These are phyloP conservation scores for Sordaria brevicollis DNA, from an alignment of 495 filamentous ascomycete species.

Conservation along the genomic window DNA sequence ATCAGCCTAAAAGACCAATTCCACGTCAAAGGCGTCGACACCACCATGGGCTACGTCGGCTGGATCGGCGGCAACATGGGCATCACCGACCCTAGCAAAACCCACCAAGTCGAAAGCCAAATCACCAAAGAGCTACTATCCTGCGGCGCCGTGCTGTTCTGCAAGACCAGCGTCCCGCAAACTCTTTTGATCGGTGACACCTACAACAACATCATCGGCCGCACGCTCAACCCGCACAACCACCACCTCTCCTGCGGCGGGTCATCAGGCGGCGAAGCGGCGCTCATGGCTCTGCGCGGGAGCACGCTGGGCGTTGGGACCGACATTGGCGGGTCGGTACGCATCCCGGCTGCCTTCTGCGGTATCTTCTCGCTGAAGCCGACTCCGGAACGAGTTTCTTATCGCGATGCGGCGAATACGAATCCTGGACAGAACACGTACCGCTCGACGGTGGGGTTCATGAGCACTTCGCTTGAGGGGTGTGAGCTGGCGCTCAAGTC, in stretches of 20 bases:
- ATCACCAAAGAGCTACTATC: constrained; percentile 27
- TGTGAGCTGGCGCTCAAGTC: constrained; percentile 28
- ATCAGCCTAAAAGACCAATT: constrained; percentile 59
- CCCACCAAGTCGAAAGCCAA: constrained; percentile 39
- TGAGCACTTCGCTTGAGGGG: constrained; percentile 13
- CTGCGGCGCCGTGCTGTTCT: constrained; percentile 46
- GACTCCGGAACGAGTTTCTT: constrained; percentile 45
- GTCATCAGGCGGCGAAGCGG: constrained; percentile 50
- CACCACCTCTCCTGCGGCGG: constrained; percentile 50
- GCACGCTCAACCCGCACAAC: constrained; percentile 55
- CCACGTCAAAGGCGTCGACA: constrained; percentile 46
- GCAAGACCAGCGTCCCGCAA: constrained; percentile 56
- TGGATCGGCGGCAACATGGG: constrained; percentile 38
- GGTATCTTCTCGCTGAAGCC: constrained; percentile 53
- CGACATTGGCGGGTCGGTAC: constrained; percentile 61
- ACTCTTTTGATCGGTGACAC: constrained; percentile 42
- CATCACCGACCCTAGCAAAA: constrained; percentile 38
- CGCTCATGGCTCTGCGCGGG: constrained; percentile 34
- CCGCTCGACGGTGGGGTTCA: constrained; percentile 16
- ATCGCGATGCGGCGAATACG: constrained; percentile 17
- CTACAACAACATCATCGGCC: constrained; percentile 56
- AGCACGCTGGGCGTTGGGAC: constrained; percentile 42
- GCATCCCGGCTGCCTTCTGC: constrained; percentile 50
- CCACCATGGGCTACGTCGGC: constrained; percentile 25
- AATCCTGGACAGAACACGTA: constrained; percentile 28